Evolutionary conservation across 2,329 filamentous ascomycete species (phyloP), one percentile per base, ranked within the genome.

Genomic region (Alternaria arborescens): DNA sequence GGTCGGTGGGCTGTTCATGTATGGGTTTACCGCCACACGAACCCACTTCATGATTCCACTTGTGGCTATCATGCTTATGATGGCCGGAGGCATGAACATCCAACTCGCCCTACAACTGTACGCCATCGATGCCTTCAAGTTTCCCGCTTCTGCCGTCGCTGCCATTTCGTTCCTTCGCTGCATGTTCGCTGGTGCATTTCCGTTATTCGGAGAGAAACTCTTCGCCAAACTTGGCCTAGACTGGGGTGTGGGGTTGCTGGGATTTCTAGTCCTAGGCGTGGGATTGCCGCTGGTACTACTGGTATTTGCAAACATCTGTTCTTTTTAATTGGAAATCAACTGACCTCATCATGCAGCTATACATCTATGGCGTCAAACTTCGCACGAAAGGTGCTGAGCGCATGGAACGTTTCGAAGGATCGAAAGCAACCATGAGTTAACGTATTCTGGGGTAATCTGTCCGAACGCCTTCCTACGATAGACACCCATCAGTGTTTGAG

Each of bases 31-130:
- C 3, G 62, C 62, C 5, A 30, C 56, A 10, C 51, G 38, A 38
- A 55, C 60, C 16, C 60, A 65, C 40, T 65, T 58, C 40, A 65
- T 65, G 24, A 55, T 65, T n/a, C 60, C 62, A 20, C 30, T 65
- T 3, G 44, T 60, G 34, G 62, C 60, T 6, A 53, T 57, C 18
- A 48, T 53, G 11, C 53, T 65, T 4, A 57, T 65, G 32, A 40
- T 57, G 11, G 40, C 38, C 12, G 62, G 62, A 24, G 38, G 34
- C 32, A 60, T 60, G 52, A 65, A 65, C 34, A 58, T 65, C 22
- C 44, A 47, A 22, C 18, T 65, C 2, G 60, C 62, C 8, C 52
- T 65, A 18, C 56, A 65, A 22, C 32, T 63, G 6, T 63, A 65
- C 43, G 36, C 62, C 8, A 40, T 65, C 16, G 60, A 65, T 32